Percentiles rank a stretch among this genome's conserved stretches.
phyloP scores from a whole-genome alignment of 331 rosid species.

The Quercus tomentella region DNA sequence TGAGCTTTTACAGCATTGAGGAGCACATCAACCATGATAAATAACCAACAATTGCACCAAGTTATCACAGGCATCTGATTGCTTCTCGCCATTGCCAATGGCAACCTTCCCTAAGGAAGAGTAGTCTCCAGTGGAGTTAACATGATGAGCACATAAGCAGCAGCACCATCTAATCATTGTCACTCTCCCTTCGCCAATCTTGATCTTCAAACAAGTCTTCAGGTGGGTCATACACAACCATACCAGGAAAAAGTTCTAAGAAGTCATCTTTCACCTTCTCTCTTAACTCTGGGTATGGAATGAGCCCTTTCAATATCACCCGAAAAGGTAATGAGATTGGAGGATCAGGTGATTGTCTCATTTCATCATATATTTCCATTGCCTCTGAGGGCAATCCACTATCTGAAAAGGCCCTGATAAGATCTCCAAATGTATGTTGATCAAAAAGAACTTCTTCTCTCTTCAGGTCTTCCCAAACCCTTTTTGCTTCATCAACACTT shows the following conservation, averaged over 20 bases:
- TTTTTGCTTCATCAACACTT: slow-evolving; percentile 59
- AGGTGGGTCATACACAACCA: slow-evolving; percentile 82
- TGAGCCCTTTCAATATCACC: slow-evolving; percentile 76
- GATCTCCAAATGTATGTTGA: slow-evolving; percentile 90
- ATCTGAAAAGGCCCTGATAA: slow-evolving; percentile 63
- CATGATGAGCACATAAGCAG: not conserved
- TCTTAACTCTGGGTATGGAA: slow-evolving; percentile 72
- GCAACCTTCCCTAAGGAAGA: not conserved
- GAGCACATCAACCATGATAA: not conserved
- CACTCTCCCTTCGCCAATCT: slow-evolving; percentile 26
- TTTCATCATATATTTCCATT: slow-evolving; percentile 68
- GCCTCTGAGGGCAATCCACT: slow-evolving; percentile 63
- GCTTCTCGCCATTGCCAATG: not conserved
- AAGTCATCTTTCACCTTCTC: slow-evolving; percentile 76
- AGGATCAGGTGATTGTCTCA: slow-evolving; percentile 73
- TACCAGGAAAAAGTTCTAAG: slow-evolving; percentile 74
- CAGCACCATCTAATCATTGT: slow-evolving; percentile 21
- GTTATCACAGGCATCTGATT: not conserved
- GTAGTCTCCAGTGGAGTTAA: not conserved
- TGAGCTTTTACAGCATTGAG: not conserved
- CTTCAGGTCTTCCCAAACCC: slow-evolving; percentile 79
- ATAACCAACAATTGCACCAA: not conserved
- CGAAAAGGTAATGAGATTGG: slow-evolving; percentile 82
- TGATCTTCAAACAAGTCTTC: slow-evolving; percentile 79
- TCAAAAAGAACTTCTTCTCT: slow-evolving; percentile 65